phyloP scores from a whole-genome alignment of 2,329 filamentous ascomycete genomes.

The Septoria petroselini region DNA sequence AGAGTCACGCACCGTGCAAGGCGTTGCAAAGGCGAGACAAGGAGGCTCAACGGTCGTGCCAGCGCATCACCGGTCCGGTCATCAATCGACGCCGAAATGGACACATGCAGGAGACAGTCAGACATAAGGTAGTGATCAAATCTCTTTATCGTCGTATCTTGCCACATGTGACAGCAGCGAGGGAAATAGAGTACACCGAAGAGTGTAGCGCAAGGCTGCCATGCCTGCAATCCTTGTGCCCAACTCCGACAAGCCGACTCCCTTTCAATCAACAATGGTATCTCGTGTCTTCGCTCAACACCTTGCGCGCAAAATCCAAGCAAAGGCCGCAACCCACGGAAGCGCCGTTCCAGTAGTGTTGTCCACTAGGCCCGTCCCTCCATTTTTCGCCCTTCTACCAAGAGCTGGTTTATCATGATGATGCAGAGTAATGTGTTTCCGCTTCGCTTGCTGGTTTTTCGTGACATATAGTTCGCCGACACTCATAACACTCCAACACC shows the following conservation, averaged over 20 bases:
- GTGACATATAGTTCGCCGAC: conserved; percentile 3
- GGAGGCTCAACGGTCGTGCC: no score
- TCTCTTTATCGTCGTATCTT: conserved; percentile 1
- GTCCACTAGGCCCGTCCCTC: neutral
- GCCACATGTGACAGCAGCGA: neutral
- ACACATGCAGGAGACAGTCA: no score
- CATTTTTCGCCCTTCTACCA: conserved; percentile 1
- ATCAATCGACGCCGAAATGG: no score
- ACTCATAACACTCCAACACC: neutral
- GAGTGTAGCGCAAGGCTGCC: neutral
- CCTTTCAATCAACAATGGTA: conserved; percentile 2
- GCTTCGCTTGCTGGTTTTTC: conserved; percentile 7
- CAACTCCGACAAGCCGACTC: neutral
- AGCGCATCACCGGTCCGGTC: no score
- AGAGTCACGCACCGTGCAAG: no score
- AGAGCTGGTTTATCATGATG: conserved; percentile 9
- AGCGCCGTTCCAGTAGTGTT: neutral
- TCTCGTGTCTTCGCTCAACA: conserved; percentile 2
- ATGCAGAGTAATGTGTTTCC: neutral
- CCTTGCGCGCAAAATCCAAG: conserved; percentile 3
- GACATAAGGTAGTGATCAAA: no score
- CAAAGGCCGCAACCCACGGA: conserved; percentile 4
- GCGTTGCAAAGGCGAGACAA: no score
- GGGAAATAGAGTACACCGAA: conserved; percentile 1
- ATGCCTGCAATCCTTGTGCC: neutral